Base-by-base conservation (phyloP, 192 early-diverging fungal genomes). In the Linnemannia zychae region DNA sequence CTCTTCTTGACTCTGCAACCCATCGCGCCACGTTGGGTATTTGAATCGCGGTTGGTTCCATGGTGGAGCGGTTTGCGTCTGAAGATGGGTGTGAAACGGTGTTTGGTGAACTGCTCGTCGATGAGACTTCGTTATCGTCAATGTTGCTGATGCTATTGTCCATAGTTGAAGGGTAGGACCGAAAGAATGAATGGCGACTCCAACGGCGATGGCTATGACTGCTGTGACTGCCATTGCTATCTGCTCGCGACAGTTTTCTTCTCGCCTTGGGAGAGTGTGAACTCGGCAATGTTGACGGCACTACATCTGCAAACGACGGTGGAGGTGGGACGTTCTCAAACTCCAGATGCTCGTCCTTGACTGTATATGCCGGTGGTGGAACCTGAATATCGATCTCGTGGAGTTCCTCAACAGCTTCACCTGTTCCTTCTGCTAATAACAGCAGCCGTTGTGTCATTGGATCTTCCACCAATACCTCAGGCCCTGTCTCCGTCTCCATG, bases 301-400 rank as follows among this genome's bases (percentile, higher is more conserved):
- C 28, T 3, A 12, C 67, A 38, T 36, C 67, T 6, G 4, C 20
- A 40, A 69, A 69, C 22, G 67, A 11, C 0, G 67, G 67, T 7
- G 67, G 67, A 34, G 67, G 67, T 11, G 67, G 67, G 20, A 22
- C 36, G 37, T 69, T 69, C 18, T 36, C 67, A 40, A 69, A 69
- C 37, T 69, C 67, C 36, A 69, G 67, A 69, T 69, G 67, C 67
- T 38, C 20, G 37, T 69, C 67, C 36, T 38, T 69, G 67, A n/a
- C 1, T 22, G 67, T 69, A 5, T 69, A 69, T 9, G 5, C 67
- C 22, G 67, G 67, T 69, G 67, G 67, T 36, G 67, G 67, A 18
- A 69, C 1, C 18, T 20, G 36, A 16, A 38, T 33, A 67, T 15
- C 34, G 22, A 38, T 69, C 37, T 36, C 33, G 34, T 28, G 34